Percentiles rank a stretch among this genome's conserved stretches.
Conservation (phyloP, 2,329 filamentous ascomycete genomes). For the Escovopsis sp. region DNA sequence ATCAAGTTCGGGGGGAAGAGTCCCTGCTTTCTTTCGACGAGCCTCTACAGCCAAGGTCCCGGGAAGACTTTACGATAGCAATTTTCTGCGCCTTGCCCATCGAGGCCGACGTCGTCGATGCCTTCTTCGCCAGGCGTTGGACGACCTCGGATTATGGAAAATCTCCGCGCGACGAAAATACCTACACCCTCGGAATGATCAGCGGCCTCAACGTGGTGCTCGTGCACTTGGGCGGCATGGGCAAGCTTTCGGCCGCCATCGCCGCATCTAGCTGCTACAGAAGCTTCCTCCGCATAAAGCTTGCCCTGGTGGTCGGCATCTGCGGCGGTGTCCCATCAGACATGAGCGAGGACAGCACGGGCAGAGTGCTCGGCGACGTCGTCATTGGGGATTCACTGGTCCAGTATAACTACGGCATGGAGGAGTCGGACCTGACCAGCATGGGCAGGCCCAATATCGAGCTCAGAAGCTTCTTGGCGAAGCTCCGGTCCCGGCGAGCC, state of each 20-base stretch:
- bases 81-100: conserved; percentile 5
- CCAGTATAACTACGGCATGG: conserved; percentile 9
- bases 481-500: conserved; percentile 6
- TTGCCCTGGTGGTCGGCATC: conserved; percentile 20
- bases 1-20: no score
- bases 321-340: conserved; percentile 14
- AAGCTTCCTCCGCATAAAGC: conserved; percentile 15
- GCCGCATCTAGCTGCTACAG: conserved; percentile 8
- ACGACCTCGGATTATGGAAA: conserved; percentile 6
- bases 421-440: conserved; percentile 10
- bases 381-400: conserved; percentile 10
- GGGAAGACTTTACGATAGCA: conserved; percentile 4
- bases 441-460: conserved; percentile 12
- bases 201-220: conserved; percentile 11
- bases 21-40: not conserved
- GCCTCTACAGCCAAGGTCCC: not conserved
- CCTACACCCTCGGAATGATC: conserved; percentile 12
- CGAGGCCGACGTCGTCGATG: conserved; percentile 5
- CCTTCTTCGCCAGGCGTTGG: conserved; percentile 2
- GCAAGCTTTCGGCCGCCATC: conserved; percentile 8
- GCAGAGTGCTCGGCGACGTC: conserved; percentile 13
- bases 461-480: conserved; percentile 13
- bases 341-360: not conserved
- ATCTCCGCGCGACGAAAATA: conserved; percentile 11
- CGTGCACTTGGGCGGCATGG: conserved; percentile 7